Base-by-base conservation (phyloP, 2,329 filamentous ascomycete genomes). In the Arthrocladium fulminans region DNA sequence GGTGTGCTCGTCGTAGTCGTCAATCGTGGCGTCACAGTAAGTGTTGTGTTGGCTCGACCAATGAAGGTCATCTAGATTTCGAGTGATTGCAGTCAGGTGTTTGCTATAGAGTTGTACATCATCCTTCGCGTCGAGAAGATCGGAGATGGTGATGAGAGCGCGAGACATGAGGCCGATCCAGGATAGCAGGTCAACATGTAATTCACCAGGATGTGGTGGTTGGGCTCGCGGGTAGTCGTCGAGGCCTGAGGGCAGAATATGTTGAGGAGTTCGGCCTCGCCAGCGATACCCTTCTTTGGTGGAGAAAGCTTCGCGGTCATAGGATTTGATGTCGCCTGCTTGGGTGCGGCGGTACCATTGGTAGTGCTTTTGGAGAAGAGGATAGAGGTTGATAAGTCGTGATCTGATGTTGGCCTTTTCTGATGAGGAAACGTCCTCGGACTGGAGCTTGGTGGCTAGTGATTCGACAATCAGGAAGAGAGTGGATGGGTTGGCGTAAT, bases 101-200 rank as follows among this genome's bases (percentile, higher is more conserved):
- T 78, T 80, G 38, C 72, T 73, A 59, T 90, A 87, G 59, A 86
- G 80, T 19, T 77, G 75, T 0, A 77, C 82, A 57, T 97, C 90
- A 27, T 95, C 88, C 0, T 70, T 67, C 56, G 88, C 77, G 40
- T 78, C 82, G n/a, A 97, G 75, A 22, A 81, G 79, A 39, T 79
- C 71, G 1, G 88, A 87, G 58, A 96, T 86, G 57, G 84, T 86
- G 59, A 81, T 76, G 47, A 98, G 78, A n/a, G 85, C 84, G 55
- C 84, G 81, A 34, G 86, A 84, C 87, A 96, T 94, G 71, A 96
- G 80, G n/a, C 90, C 92, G 69, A 98, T 85, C 92, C 92, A 98
- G 45, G 86, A 86, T 65, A 98, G 85, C 47, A 97, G 75, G 67
- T 98, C 92, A 24, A 94, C 83, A 65, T 98, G 90, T 43, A 98